Conservation (phyloP, 352 stramenopile species). For the Phytophthora macrochlamydospora region DNA sequence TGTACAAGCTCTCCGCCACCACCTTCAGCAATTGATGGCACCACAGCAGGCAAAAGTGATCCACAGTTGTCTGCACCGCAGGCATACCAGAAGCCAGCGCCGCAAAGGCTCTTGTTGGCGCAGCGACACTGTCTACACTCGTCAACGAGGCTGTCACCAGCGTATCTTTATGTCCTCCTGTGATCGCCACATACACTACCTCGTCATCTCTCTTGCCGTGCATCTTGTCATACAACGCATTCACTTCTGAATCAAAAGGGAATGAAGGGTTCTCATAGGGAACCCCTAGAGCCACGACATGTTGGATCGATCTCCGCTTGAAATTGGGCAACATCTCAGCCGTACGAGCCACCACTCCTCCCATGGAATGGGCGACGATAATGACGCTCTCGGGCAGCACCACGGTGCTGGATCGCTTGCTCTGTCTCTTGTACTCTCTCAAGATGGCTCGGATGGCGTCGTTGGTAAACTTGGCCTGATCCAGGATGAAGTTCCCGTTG, state of each 20-base stretch:
- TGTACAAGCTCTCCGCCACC: constrained; percentile 67
- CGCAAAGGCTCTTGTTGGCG: constrained; percentile 40
- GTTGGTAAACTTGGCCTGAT: constrained; percentile 82
- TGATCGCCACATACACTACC: constrained; percentile 73
- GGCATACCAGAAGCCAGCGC: constrained; percentile 67
- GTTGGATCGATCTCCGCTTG: constrained; percentile 72
- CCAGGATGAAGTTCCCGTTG: constrained; percentile 64
- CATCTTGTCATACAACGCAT: constrained; percentile 62
- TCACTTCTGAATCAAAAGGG: constrained; percentile 72
- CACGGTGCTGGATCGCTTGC: constrained; percentile 19
- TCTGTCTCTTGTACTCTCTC: constrained; percentile 73
- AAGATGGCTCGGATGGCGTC: constrained; percentile 74
- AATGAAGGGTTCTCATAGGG: constrained; percentile 63
- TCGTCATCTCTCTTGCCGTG: constrained; percentile 27
- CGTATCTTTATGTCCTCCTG: constrained; percentile 82
- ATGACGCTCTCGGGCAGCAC: constrained; percentile 61
- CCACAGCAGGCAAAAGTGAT: constrained; percentile 87
- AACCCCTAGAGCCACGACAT: constrained; percentile 74
- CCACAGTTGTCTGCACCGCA: constrained; percentile 62
- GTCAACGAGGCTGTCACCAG: constrained; percentile 64
- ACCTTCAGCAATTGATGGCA: constrained; percentile 80
- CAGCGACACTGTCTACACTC: constrained; percentile 34
- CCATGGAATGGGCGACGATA: constrained; percentile 88
- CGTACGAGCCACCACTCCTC: constrained; percentile 68
- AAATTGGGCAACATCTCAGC: constrained; percentile 79